Conservation (phyloP, 2,329 filamentous ascomycete species). For the Cadophora luteo-olivacea region DNA sequence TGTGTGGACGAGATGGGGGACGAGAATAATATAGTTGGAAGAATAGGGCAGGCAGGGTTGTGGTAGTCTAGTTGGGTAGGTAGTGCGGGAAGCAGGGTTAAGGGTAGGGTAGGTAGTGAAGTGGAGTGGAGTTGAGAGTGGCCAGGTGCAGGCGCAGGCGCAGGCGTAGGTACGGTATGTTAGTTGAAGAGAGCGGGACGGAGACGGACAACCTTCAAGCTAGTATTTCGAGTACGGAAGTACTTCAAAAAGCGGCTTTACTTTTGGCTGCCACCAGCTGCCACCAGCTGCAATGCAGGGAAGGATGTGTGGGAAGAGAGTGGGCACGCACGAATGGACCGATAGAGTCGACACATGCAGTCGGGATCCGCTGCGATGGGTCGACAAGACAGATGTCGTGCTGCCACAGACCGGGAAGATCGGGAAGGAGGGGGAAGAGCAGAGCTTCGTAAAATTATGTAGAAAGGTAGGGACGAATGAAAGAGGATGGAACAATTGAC, state of each 20-base stretch:
- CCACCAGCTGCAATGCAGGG: neutral
- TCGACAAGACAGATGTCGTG: slow-evolving; percentile 5
- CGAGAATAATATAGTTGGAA: slow-evolving; percentile 4
- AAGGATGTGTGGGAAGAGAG: neutral
- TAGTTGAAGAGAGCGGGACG: neutral
- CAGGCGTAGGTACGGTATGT: no score
- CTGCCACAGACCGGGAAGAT: neutral
- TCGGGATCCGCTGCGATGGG: slow-evolving; percentile 2
- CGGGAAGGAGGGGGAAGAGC: neutral
- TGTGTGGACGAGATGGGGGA: neutral
- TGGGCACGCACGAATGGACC: neutral
- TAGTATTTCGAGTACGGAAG: neutral
- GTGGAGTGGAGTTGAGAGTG: neutral
- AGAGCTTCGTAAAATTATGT: neutral
- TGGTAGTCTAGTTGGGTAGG: slow-evolving; percentile 8
- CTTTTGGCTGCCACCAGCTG: neutral
- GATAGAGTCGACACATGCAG: slow-evolving; percentile 11
- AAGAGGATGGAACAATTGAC: neutral
- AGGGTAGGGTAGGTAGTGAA: neutral
- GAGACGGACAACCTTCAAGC: neutral
- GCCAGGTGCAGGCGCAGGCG: neutral
- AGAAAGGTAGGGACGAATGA: neutral
- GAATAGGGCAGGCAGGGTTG: slow-evolving; percentile 3
- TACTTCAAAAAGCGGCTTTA: neutral
- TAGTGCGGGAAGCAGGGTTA: slow-evolving; percentile 14